These are phyloP conservation scores for Aquilaria malaccensis DNA, from an alignment of 345 rosid species.

Conservation along the genomic window DNA sequence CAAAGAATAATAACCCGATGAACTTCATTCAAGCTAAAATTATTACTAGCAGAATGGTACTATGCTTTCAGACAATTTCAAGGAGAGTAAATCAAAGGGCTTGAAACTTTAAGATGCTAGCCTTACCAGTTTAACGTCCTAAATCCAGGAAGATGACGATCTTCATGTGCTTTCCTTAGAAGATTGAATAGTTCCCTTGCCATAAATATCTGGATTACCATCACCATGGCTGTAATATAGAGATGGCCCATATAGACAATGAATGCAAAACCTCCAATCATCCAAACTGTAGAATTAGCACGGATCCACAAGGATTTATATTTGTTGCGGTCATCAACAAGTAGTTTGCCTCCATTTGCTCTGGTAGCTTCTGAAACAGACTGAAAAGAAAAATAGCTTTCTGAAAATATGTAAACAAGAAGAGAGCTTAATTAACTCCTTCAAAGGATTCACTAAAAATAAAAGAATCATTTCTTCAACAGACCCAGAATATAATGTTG, in stretches of 20 bases:
- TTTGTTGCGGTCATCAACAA: constrained; percentile 57
- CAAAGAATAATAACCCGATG: too few species aligned
- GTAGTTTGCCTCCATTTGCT: constrained; percentile 52
- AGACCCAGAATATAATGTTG: not conserved
- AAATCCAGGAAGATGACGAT: constrained; percentile 72
- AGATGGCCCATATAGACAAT: constrained; percentile 81
- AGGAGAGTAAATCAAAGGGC: not conserved
- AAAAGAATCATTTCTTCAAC: not conserved
- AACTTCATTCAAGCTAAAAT: not conserved
- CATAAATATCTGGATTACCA: constrained; percentile 78
- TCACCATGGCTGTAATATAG: constrained; percentile 81
- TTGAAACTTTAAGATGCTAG: not conserved
- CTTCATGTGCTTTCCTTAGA: constrained; percentile 67
- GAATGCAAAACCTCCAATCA: constrained; percentile 62
- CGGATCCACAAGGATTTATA: constrained; percentile 61
- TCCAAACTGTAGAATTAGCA: constrained; percentile 66
- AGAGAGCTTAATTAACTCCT: not conserved
- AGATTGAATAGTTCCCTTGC: constrained; percentile 70
- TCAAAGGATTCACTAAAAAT: too few species aligned
- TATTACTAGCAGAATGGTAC: not conserved
- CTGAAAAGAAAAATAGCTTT: constrained; percentile 16
- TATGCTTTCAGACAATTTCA: constrained; percentile 1
- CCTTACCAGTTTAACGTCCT: constrained; percentile 66
- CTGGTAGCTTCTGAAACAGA: constrained; percentile 34
- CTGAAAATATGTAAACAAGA: not conserved